Percentiles rank a stretch among this genome's conserved stretches.
These are phyloP conservation scores for Phtheirospermum japonicum DNA, from an alignment of 257 asterid species.

Conservation along the genomic window DNA sequence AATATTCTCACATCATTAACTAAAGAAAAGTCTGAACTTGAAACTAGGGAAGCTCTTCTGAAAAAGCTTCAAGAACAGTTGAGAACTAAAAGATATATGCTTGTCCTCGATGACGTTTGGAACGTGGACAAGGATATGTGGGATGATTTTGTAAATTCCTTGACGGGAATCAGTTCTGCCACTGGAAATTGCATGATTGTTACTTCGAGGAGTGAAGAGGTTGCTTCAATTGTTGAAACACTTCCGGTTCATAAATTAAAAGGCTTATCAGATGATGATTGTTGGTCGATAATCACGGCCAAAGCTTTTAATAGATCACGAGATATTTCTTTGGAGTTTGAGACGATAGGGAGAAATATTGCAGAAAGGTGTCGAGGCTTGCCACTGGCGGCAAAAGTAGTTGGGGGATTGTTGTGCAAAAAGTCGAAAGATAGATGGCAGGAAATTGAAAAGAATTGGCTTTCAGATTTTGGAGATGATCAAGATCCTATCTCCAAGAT, in stretches of 20 bases:
- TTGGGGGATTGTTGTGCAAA: conserved; percentile 29
- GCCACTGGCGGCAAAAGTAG: too few species aligned
- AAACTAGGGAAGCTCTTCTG: background rate
- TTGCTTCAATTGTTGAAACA: too few species aligned
- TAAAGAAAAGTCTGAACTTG: background rate
- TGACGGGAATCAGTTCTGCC: too few species aligned
- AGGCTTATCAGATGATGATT: background rate
- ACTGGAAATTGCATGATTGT: too few species aligned
- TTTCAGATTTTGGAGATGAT: conserved; percentile 6
- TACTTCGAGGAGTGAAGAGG: too few species aligned
- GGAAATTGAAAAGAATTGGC: background rate
- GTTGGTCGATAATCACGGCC: conserved; percentile 23
- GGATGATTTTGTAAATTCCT: too few species aligned
- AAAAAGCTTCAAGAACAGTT: too few species aligned
- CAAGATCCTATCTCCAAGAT: too few species aligned
- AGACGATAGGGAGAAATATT: conserved; percentile 8
- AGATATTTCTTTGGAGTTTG: conserved; percentile 16
- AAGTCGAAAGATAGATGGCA: conserved; percentile 20
- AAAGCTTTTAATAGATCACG: conserved; percentile 23
- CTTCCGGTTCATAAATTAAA: background rate
- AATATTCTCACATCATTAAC: conserved; percentile 14
- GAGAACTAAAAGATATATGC: too few species aligned
- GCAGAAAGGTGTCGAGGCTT: too few species aligned
- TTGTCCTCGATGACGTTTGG: too few species aligned
- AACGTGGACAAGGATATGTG: too few species aligned